phyloP scores from a whole-genome alignment of 2,329 filamentous ascomycete species.

The Colletotrichum lini region DNA sequence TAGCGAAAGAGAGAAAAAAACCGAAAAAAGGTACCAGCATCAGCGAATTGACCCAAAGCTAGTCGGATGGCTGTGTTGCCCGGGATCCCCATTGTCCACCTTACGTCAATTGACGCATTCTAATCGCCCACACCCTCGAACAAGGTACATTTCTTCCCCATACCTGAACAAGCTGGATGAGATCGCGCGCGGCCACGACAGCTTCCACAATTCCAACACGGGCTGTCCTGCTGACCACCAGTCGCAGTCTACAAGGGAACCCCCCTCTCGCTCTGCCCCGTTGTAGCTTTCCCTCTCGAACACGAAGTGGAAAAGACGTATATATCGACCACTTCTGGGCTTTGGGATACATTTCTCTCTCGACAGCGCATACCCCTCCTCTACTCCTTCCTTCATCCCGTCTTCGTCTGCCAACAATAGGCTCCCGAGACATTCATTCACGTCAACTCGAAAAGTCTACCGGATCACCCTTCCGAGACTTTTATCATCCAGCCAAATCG shows the following conservation, averaged over 20 bases:
- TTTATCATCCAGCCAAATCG: conserved; percentile 26
- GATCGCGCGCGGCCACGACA: conserved; percentile 5
- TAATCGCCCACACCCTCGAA: conserved; percentile 16
- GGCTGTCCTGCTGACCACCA: conserved; percentile 36
- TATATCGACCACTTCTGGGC: conserved; percentile 33
- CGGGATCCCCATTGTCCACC: conserved; percentile 36
- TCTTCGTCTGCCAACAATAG: conserved; percentile 30
- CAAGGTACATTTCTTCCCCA: conserved; percentile 13
- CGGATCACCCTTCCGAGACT: conserved; percentile 40
- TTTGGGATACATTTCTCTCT: conserved; percentile 16
- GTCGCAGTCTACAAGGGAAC: conserved; percentile 34
- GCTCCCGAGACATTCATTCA: conserved; percentile 26
- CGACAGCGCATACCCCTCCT: not conserved
- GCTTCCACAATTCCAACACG: conserved; percentile 32
- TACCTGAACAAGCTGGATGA: conserved; percentile 9
- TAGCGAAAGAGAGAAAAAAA: not conserved
- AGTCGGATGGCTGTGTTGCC: conserved; percentile 44
- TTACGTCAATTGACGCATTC: conserved; percentile 42
- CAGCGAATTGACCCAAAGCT: conserved; percentile 31
- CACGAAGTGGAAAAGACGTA: conserved; percentile 15
- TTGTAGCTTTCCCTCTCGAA: conserved; percentile 18
- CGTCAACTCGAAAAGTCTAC: conserved; percentile 19
- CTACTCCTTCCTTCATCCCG: conserved; percentile 33
- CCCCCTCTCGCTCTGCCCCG: conserved; percentile 27
- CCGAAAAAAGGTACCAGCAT: conserved; percentile 3